Evolutionary conservation across 2,329 filamentous ascomycete species (phyloP), one percentile per base, ranked within the genome.

Genomic region (Aspergillus ochraceoroseus): DNA sequence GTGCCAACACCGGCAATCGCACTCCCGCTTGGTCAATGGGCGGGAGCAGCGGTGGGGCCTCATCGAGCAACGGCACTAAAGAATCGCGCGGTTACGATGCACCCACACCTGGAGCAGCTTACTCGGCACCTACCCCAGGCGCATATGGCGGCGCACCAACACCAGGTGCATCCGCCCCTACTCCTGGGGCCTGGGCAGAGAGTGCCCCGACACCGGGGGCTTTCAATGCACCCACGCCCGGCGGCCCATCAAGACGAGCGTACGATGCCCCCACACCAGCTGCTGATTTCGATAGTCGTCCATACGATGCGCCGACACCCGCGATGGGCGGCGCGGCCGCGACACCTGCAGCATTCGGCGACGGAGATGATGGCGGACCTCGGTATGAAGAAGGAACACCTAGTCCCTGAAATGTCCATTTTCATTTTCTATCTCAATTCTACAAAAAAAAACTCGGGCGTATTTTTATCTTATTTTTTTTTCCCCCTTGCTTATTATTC

Each of bases 71-170:
- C 28, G 39, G 45, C 30, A 55, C 46, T 40, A 58, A 57, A 43
- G 58, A 62, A 27, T 50, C 58, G 30, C 59, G 61, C 15, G 57
- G 76, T 0, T 87, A 85, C 52, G 85, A 90, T 52, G 85, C 85
- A 3, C 84, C 84, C 0, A 88, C 85, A 0, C 85, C 83, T 0
- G 83, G 81, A 2, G 81, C 77, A 5, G 57, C 64, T 34, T 82
- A 84, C 41, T 74, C 77, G 5, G 83, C 82, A 2, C 80, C 81
- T 1, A 85, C 82, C 0, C 82, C 82, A 1, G 80, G 79, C 65
- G 32, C 76, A 68, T 41, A 66, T 32, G 59, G 55, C 9, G 50
- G 52, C 23, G 84, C 83, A 11, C 82, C 83, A 0, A 88, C 84
- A 0, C 84, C 84, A 0, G 81, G 78, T 17, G 81, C 79, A 1